phyloP scores from a whole-genome alignment of 2,329 filamentous ascomycete species.

The Colletotrichum endophyticum region DNA sequence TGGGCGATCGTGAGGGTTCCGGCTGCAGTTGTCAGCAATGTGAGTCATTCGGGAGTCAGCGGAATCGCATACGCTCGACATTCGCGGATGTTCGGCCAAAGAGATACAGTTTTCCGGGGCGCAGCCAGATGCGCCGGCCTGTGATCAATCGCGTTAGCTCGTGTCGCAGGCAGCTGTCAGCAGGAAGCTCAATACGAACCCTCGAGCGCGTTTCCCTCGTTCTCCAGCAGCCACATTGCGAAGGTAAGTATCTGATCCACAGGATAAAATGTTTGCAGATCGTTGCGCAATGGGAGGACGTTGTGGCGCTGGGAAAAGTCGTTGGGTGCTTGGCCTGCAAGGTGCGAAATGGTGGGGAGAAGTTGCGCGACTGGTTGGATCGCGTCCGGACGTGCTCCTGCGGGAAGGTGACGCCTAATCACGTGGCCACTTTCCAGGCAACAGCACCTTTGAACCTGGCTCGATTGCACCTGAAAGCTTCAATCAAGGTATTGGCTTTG shows the following conservation, averaged over 20 bases:
- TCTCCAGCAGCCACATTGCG: constrained; percentile 71
- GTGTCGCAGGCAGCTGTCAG: neutral
- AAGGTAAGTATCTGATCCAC: neutral
- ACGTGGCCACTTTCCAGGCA: constrained; percentile 22
- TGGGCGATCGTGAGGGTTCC: constrained; percentile 74
- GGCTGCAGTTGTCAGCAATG: constrained; percentile 44
- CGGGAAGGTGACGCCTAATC: constrained; percentile 25
- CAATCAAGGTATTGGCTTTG: neutral
- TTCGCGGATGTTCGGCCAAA: constrained; percentile 76
- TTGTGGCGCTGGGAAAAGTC: neutral
- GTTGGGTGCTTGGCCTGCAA: neutral
- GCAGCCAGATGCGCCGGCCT: constrained; percentile 74
- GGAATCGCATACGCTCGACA: constrained; percentile 53
- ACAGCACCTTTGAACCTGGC: neutral
- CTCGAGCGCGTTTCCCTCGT: constrained; percentile 57
- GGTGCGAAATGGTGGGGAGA: neutral
- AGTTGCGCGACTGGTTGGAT: constrained; percentile 2
- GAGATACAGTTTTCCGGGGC: constrained; percentile 83
- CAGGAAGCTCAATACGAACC: constrained; percentile 30
- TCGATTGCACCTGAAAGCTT: neutral
- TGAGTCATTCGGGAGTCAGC: neutral
- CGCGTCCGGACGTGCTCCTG: neutral
- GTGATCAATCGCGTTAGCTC: neutral
- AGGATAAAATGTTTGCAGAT: neutral
- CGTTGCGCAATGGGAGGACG: neutral